These are phyloP conservation scores for Oryza nivara DNA, from an alignment of 176 grass and related monocot genomes.

Conservation along the genomic window DNA sequence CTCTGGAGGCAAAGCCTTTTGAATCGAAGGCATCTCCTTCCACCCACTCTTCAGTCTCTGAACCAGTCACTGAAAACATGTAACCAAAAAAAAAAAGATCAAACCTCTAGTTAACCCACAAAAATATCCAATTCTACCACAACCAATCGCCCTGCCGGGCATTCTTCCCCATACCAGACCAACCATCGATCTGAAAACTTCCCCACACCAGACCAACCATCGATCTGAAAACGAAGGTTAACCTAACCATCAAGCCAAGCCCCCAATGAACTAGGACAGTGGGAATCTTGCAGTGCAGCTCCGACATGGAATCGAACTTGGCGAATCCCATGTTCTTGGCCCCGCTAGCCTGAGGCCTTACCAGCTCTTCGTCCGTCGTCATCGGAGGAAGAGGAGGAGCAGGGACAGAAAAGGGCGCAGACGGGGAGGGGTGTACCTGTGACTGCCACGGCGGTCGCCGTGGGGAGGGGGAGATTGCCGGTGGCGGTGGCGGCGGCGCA, in stretches of 20 bases:
- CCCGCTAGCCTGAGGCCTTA: not conserved
- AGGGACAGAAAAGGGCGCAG: no score
- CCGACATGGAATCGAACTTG: not conserved
- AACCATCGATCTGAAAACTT: not conserved
- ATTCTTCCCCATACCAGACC: not conserved
- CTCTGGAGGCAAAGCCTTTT: slow-evolving; percentile 70
- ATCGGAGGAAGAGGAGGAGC: not conserved
- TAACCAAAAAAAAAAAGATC: not conserved
- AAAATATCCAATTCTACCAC: not conserved
- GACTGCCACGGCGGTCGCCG: no score
- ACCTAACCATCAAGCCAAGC: no score
- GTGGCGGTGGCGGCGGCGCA: no score
- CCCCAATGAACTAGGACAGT: no score
- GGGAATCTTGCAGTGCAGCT: no score
- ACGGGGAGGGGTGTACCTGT: no score
- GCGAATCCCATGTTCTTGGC: not conserved
- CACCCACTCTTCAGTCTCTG: slow-evolving; percentile 19
- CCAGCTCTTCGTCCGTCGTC: no score
- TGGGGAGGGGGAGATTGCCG: not conserved
- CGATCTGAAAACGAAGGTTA: not conserved
- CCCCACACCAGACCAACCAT: not conserved
- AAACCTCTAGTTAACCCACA: not conserved
- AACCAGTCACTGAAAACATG: slow-evolving; percentile 12
- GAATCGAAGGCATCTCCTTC: slow-evolving; percentile 67
- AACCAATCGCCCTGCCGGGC: not conserved